Conservation (phyloP, 2,329 filamentous ascomycete species). For the Ceratocystiopsis sp. region DNA sequence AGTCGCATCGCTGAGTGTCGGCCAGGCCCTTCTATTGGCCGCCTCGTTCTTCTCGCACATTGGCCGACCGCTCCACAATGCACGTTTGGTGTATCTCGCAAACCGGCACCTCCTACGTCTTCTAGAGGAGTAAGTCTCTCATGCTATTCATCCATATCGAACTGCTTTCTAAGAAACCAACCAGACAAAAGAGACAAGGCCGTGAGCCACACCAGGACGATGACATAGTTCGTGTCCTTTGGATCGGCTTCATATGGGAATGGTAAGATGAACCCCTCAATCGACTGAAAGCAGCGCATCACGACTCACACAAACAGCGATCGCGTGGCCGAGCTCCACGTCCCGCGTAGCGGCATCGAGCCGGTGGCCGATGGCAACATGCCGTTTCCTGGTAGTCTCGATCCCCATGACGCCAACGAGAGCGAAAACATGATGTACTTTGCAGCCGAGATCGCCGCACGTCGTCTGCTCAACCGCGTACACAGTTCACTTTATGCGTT, state of each 20-base stretch:
- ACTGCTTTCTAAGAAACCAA: not conserved
- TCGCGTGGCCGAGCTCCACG: conserved; percentile 46
- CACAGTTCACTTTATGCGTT: conserved; percentile 22
- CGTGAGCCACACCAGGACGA: conserved; percentile 18
- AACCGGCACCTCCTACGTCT: conserved; percentile 16
- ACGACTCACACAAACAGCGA: conserved; percentile 28
- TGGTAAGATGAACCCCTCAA: conserved; percentile 29
- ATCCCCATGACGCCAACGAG: conserved; percentile 17
- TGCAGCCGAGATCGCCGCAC: conserved; percentile 24
- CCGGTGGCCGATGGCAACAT: conserved; percentile 19
- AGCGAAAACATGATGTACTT: conserved; percentile 17
- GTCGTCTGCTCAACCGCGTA: conserved; percentile 24
- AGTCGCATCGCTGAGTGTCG: conserved; percentile 11
- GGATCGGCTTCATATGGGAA: conserved; percentile 57
- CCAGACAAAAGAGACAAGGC: not conserved
- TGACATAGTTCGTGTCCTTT: conserved; percentile 42
- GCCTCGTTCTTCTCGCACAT: conserved; percentile 21
- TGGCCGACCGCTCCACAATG: conserved; percentile 20
- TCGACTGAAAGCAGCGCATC: too few relatives aligned
- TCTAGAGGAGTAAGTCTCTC: conserved; percentile 15
- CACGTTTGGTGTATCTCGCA: conserved; percentile 18
- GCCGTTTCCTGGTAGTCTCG: conserved; percentile 17
- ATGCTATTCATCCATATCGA: not conserved
- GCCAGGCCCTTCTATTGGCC: conserved; percentile 20
- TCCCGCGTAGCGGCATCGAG: conserved; percentile 20